Percentiles rank a stretch among this genome's conserved stretches.
phyloP scores from a whole-genome alignment of 2,329 filamentous ascomycete species.

The Trichoderma gracile region DNA sequence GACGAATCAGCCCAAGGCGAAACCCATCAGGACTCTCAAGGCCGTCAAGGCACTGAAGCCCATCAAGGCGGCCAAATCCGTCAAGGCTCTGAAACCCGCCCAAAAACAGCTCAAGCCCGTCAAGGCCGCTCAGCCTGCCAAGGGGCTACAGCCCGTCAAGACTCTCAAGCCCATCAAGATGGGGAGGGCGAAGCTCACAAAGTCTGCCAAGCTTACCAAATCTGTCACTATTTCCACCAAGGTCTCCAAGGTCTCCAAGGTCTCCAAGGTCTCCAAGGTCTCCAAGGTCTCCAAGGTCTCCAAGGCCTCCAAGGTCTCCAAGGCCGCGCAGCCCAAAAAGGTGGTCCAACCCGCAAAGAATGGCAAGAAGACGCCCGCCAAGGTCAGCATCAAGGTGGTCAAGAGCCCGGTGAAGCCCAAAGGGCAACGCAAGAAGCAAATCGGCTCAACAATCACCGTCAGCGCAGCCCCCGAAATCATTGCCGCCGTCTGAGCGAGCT shows the following conservation, averaged over 20 bases:
- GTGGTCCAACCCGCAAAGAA: background rate
- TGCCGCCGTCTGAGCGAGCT: background rate
- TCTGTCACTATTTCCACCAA: background rate
- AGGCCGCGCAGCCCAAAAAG: background rate
- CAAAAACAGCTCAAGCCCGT: background rate
- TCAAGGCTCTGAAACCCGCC: background rate
- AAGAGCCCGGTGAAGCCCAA: background rate
- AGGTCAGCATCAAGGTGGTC: constrained; percentile 5
- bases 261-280: background rate
- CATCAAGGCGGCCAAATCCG: background rate
- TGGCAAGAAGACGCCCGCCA: background rate
- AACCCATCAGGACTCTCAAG: constrained; percentile 18
- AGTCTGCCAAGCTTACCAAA: background rate
- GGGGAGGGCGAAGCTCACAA: background rate
- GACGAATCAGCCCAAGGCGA: constrained; percentile 36
- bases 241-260: background rate
- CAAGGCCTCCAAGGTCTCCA: background rate
- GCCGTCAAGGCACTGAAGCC: constrained; percentile 15
- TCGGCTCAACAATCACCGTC: constrained; percentile 9
- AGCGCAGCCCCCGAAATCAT: background rate
- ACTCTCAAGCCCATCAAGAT: constrained; percentile 10
- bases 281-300: background rate
- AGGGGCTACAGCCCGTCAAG: background rate
- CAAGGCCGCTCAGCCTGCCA: background rate
- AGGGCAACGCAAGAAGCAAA: background rate